Percentiles rank a stretch among this genome's conserved stretches.
These are phyloP conservation scores for Phytophthora sp. DNA, from an alignment of 352 stramenopile species.

Conservation along the genomic window DNA sequence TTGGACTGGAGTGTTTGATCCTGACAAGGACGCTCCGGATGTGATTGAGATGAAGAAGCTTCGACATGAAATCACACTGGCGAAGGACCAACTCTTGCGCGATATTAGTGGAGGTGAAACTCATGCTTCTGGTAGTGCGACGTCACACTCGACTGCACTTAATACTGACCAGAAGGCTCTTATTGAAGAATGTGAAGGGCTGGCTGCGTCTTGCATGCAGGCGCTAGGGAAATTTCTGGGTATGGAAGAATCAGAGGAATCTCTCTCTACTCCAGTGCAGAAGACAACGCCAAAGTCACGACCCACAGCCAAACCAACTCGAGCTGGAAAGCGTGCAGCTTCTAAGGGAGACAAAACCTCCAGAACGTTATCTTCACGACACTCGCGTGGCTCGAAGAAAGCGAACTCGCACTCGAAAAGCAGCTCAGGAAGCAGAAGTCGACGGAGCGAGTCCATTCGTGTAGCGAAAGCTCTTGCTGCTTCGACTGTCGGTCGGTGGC, in stretches of 20 bases:
- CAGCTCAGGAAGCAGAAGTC: conserved; percentile 21
- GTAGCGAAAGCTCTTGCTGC: conserved; percentile 40
- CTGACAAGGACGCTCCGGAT: conserved; percentile 50
- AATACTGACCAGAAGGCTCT: conserved; percentile 50
- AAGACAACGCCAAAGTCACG: conserved; percentile 20
- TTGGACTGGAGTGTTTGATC: conserved; percentile 44
- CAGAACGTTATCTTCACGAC: conserved; percentile 18
- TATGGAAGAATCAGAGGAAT: conserved; percentile 27
- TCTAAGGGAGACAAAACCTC: conserved; percentile 16
- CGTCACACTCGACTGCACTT: conserved; percentile 9
- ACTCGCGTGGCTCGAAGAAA: conserved; percentile 28
- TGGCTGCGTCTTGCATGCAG: conserved; percentile 64
- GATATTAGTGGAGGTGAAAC: conserved; percentile 33
- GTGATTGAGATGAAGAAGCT: conserved; percentile 80
- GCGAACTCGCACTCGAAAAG: conserved; percentile 13
- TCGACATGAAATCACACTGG: conserved; percentile 62
- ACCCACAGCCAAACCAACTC: conserved; percentile 18
- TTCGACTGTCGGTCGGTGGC: conserved; percentile 16
- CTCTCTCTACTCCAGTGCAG: background rate
- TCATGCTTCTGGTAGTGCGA: conserved; percentile 1
- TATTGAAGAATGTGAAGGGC: conserved; percentile 65
- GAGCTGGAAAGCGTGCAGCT: conserved; percentile 17
- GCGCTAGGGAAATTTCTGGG: conserved; percentile 70
- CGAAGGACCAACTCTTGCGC: conserved; percentile 51
- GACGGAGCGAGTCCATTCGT: conserved; percentile 36